These are phyloP conservation scores for Salvia miltiorrhiza DNA, from an alignment of 257 asterid species.

Conservation along the genomic window DNA sequence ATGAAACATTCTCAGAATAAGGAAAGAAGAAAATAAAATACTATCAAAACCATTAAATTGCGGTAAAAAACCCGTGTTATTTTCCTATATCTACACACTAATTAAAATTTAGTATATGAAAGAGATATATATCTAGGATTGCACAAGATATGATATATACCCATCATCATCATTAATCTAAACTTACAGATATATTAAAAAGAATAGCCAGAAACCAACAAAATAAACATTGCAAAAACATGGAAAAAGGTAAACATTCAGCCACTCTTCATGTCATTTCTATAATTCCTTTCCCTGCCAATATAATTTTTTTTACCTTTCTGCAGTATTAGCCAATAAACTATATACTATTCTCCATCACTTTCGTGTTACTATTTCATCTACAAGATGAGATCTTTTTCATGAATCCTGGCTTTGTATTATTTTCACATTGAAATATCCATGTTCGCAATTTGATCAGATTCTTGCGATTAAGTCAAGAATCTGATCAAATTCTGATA, in stretches of 20 bases:
- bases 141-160: constrained; percentile 8
- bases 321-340: constrained; percentile 27
- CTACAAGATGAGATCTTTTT: constrained; percentile 1
- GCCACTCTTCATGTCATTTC: constrained; percentile 29
- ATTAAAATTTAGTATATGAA: neutral
- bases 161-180: constrained; percentile 21
- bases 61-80: neutral
- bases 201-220: constrained; percentile 21
- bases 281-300: constrained; percentile 25
- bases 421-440: no score
- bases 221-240: constrained; percentile 27
- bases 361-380: neutral
- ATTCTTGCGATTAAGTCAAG: neutral
- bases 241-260: constrained; percentile 13
- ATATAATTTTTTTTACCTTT: constrained; percentile 6
- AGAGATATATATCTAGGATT: constrained; percentile 19
- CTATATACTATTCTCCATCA: constrained; percentile 11
- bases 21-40: neutral
- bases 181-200: constrained; percentile 20
- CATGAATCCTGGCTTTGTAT: neutral
- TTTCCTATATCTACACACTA: neutral
- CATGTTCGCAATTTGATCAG: neutral
- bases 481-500: neutral
- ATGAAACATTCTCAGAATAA: neutral
- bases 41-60: neutral